phyloP scores from a whole-genome alignment of 352 stramenopile genomes.

The Globisporangium nodosum region DNA sequence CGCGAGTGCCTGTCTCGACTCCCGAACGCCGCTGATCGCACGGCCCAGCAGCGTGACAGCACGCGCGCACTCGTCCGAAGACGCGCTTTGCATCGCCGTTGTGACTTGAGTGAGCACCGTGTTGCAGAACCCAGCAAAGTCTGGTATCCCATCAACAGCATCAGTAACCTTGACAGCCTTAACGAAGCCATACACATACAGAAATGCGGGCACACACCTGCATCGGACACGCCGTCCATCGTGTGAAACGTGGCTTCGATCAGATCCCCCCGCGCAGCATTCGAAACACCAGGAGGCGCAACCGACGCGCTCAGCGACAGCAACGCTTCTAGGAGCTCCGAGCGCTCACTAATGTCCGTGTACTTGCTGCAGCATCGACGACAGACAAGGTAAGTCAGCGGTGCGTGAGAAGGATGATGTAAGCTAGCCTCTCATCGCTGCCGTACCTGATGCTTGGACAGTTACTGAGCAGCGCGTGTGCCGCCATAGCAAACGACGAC shows the following conservation, averaged over 20 bases:
- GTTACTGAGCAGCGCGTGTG: slow-evolving; percentile 44
- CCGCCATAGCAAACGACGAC: slow-evolving; percentile 32
- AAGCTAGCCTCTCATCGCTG: not conserved
- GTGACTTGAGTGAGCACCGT: slow-evolving; percentile 31
- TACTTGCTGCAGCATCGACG: slow-evolving; percentile 37
- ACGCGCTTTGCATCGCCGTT: slow-evolving; percentile 23
- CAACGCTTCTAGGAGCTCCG: slow-evolving; percentile 31
- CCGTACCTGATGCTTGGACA: slow-evolving; percentile 51
- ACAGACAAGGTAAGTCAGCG: not conserved
- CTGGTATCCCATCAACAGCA: slow-evolving; percentile 12
- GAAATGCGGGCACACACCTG: slow-evolving; percentile 24
- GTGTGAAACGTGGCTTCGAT: slow-evolving; percentile 62
- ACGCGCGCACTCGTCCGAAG: slow-evolving; percentile 18
- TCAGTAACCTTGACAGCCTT: not conserved
- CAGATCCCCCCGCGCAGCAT: slow-evolving; percentile 15
- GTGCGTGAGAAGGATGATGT: not conserved
- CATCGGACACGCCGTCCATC: slow-evolving; percentile 30
- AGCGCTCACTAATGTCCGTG: slow-evolving; percentile 43
- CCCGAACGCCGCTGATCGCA: slow-evolving; percentile 43
- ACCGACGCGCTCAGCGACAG: slow-evolving; percentile 8
- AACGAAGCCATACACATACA: slow-evolving; percentile 1
- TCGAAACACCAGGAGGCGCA: slow-evolving; percentile 9
- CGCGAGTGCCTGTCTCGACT: slow-evolving; percentile 17
- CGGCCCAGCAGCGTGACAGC: slow-evolving; percentile 45
- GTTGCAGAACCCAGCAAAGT: slow-evolving; percentile 50